Evolutionary conservation across 2,329 filamentous ascomycete genomes (phyloP), one percentile per base, ranked within the genome.

Genomic region (Aspergillus sp.): DNA sequence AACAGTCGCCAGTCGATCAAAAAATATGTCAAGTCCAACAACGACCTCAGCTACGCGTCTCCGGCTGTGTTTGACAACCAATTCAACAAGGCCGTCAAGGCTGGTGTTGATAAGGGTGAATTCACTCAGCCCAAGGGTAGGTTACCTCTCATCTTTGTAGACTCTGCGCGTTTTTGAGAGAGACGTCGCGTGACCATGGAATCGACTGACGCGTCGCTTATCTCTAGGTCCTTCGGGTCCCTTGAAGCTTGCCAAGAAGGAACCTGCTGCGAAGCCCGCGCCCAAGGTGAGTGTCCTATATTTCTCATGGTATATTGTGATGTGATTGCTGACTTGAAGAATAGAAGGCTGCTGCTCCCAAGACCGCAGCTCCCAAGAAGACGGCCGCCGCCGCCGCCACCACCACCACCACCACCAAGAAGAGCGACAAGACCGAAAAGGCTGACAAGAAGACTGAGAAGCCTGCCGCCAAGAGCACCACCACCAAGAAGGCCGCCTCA

Each of bases 91-190:
- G 87, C 88, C 45, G 77, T 94, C 65, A 81, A 85, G 72, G 73
- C 76, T 50, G 89, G 89, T 68, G 88, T 90, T 59, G 87, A 94
- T 63, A 89, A 85, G 77, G 87, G 86, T 53, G 78, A 86, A 61
- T 95, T 95, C 66, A 79, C 83, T 64, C 88, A 91, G 69, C 90
- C 89, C 63, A 95, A 95, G 82, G 89, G 88, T 88, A 78, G 57
- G 80, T 75, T 30, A 41, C 27, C 19, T 19, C 27, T 7, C 12
- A 8, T 8, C 12, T 39, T 27, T 39, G 19, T 9, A 10, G 27
- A 26, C 26, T 26, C 36, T 39, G 36, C 8, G 4, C 36, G 36
- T 8, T 19, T 9, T 28, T 19, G 19, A 32, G 19, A 39, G 5
- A 19, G 40, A 29, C 4, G 12, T 41, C 12, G 12, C 29, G 29